Base-by-base conservation (phyloP, 2,329 filamentous ascomycete species). In the Onygenales sp. region DNA sequence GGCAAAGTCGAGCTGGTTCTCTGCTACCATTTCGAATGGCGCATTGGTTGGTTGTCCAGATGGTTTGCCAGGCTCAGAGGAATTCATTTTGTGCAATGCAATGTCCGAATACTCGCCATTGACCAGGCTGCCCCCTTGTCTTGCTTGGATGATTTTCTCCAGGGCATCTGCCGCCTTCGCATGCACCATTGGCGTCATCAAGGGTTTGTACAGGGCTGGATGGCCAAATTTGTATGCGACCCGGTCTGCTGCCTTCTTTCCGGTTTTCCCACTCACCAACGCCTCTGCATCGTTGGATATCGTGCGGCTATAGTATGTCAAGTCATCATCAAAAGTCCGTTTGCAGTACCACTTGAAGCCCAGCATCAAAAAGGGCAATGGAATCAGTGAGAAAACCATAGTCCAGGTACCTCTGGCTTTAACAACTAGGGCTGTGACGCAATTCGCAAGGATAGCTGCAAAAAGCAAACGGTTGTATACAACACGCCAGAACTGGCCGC, bases 111-210 rank as follows among this genome's bases (percentile, higher is more conserved):
- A 74, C 32, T 70, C 70, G 31, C 59, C 58, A 14, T 59, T 57
- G 17, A 66, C 78, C 2, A 76, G 77, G 31, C 82, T 80, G 32
- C 83, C 78, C 1, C 89, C 85, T 27, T 95, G 72, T 4, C 92
- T 85, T 9, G 91, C 92, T 27, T 84, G 84, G 67, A 96, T 96
- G 49, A 98, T 79, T 43, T 87, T 82, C n/a, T 86, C 85, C 8
- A 98, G 78, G 42, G 93, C 79, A 55, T 93, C 90, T 63, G 93
- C 88, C 2, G 89, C 89, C 70, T 87, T 95, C 52, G 89, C 86
- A 63, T 94, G 86, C 3, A 97, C 92, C 91, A 97, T 96, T 2
- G 92, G 92, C 0, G 90, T 95, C 61, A 92, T 91, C 17, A 97
- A 78, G 3, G 87, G 86, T 69, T 87, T 87, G 75, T 93, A 95